A percentile compares a stretch with the other conserved stretches of the same genome.
phyloP scores from a whole-genome alignment of 2,329 filamentous ascomycete species.

The Phialophora chinensis region DNA sequence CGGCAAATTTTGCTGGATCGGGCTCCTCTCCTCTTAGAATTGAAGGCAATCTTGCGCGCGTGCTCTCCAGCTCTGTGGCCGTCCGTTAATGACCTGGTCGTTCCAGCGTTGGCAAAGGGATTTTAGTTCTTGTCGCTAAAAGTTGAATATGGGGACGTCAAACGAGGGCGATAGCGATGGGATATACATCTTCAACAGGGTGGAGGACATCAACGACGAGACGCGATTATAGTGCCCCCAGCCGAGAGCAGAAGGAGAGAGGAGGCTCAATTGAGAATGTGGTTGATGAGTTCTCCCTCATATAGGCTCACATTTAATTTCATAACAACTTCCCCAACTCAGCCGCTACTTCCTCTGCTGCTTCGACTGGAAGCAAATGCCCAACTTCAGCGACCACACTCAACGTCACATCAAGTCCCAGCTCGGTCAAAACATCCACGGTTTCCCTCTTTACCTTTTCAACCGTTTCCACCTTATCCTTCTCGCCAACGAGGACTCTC shows the following conservation, averaged over 20 bases:
- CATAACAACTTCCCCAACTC: constrained; percentile 1
- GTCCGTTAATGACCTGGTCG: too few relatives aligned
- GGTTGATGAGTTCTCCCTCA: background rate
- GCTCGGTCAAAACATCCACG: constrained; percentile 2
- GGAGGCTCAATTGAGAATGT: background rate
- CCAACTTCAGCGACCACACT: background rate
- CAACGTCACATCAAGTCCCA: constrained; percentile 7
- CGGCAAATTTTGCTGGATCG: too few relatives aligned
- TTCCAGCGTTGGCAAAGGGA: too few relatives aligned
- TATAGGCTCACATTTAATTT: background rate
- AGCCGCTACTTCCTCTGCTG: constrained; percentile 2
- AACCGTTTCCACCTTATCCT: constrained; percentile 15
- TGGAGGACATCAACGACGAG: too few relatives aligned
- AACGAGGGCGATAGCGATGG: too few relatives aligned
- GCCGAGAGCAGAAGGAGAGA: background rate
- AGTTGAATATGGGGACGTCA: too few relatives aligned
- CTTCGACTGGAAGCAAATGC: constrained; percentile 17
- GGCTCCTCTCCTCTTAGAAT: too few relatives aligned
- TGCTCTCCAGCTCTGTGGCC: too few relatives aligned
- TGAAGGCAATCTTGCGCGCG: too few relatives aligned
- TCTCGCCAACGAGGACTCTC: constrained; percentile 8
- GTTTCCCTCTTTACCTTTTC: constrained; percentile 15
- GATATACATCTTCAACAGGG: too few relatives aligned
- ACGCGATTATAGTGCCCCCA: too few relatives aligned
- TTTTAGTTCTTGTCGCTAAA: too few relatives aligned